These are phyloP conservation scores for Polyporus arcularius DNA, from an alignment of 768 basidiomycete species.

Conservation along the genomic window DNA sequence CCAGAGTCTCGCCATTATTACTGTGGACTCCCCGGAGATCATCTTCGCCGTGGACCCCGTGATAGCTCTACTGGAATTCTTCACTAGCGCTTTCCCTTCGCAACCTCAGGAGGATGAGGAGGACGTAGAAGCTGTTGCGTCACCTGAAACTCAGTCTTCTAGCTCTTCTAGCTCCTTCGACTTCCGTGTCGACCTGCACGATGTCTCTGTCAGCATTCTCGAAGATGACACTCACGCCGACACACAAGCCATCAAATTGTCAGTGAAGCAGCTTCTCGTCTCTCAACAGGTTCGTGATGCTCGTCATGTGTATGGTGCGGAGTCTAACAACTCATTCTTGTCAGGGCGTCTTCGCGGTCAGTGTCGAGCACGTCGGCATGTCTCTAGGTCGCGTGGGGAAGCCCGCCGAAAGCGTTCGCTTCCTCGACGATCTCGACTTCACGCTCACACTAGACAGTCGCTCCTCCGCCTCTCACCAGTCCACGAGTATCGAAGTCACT, in stretches of 20 bases:
- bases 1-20: constrained; percentile 75
- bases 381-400: constrained; percentile 88
- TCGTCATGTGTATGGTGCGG: too few species aligned
- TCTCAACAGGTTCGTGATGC: constrained; percentile 76
- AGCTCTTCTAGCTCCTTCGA: constrained; percentile 37
- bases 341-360: constrained; percentile 81
- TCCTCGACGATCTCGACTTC: constrained; percentile 90
- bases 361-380: constrained; percentile 85
- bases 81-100: constrained; percentile 55
- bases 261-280: constrained; percentile 81
- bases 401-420: constrained; percentile 79
- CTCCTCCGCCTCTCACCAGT: constrained; percentile 65
- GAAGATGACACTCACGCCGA: constrained; percentile 79
- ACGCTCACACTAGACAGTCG: constrained; percentile 87
- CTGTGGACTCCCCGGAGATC: constrained; percentile 89
- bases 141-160: neutral
- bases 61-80: constrained; percentile 86
- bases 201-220: constrained; percentile 84
- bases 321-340: neutral
- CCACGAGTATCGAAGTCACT: constrained; percentile 81
- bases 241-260: constrained; percentile 84
- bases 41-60: constrained; percentile 93
- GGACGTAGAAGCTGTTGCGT: constrained; percentile 10
- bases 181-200: constrained; percentile 87
- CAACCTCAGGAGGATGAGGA: constrained; percentile 19